Evolutionary conservation across 306 rosid species (phyloP), one percentile per base, ranked within the genome.

Genomic region (Prinsepia uniflora): DNA sequence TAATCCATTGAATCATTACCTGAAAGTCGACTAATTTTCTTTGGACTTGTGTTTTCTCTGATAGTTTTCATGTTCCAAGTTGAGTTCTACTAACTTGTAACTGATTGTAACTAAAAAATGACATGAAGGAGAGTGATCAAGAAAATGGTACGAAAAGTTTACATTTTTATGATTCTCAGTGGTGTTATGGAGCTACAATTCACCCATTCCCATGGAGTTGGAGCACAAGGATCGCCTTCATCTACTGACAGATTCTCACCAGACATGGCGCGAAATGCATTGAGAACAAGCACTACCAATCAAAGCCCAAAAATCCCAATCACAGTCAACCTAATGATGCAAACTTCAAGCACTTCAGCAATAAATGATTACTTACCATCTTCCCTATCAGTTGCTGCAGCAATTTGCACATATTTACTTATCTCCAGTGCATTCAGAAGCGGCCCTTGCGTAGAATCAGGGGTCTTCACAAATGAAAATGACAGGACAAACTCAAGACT

Each of bases 211-310:
- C 99, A 94, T 24, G 67, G 83, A 60, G 91, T 86, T 40, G 99
- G 99, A 77, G 84, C 84, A 76, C 99, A 94, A 17, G 97, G 97
- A 82, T 90, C 97, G 6, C 99, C 97, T 83, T 88, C 90, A 12
- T 87, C 74, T 54, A 75, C 77, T n/a, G 44, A 83, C 70, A 50
- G 63, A 39, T 63, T 80, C 65, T 83, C 92, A 10, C 74, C 66
- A 10, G 92, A 89, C 84, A 86, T 76, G 68, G 43, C 67, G 60
- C 78, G 59, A 74, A 94, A 67, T 75, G 76, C 71, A 81, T 79
- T 86, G 66, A 83, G 81, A 73, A 69, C 85, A 75, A 66, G 48
- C 80, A 75, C 97, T 94, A 81, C 63, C 67, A 77, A 77, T 73
- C 50, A 71, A 62, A 78, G 79, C 43, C 50, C 60, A 81, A 34